Base-by-base conservation (phyloP, 441 rosid genomes). In the Macaranga tanarius region DNA sequence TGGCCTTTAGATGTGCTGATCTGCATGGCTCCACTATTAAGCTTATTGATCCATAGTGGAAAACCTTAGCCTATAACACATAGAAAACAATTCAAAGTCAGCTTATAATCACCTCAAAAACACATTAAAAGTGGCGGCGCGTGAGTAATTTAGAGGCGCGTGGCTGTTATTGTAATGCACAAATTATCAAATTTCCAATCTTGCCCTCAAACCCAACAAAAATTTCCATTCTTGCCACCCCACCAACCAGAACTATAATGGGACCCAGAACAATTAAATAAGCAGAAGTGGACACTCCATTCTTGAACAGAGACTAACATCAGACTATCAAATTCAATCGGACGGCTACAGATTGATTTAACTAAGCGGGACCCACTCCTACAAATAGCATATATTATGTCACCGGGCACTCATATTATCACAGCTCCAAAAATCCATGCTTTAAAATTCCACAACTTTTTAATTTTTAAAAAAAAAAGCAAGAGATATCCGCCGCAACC, bases 1-100 rank as follows among this genome's bases (percentile, higher is more conserved):
- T 95, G 8, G 99, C 99, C 73, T 87, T 86, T n/a, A 92, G 22
- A 51, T 95, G 99, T 10, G 97, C 99, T 2, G 98, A 91, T 84
- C 99, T 71, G 82, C 99, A 95, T 74, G 99, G 99, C 90, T 95
- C 98, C 76, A 90, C 97, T 16, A 95, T 95, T 85, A 95, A 85
- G 65, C 99, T 95, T 68, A 95, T 95, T 4, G 99, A 95, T 78
- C 99, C 99, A 59, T 91, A 95, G 76, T 95, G 99, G 73, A 95
- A 95, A 34, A 90, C 86, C 65, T 86, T 91, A 3, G 96, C 97
- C 99, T 95, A 22, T 16, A 11, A 52, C 25, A 22, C 23, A 34
- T 17, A 26, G 17, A 25, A 23, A 7, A 13, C 28, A 31, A 19
- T 20, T n/a, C 4, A 62, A 20, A 40, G 3, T 34, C 69, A 59